Evolutionary conservation across 495 filamentous ascomycete species (phyloP), one percentile per base, ranked within the genome.

Genomic region (Rostrohypoxylon terebratum): DNA sequence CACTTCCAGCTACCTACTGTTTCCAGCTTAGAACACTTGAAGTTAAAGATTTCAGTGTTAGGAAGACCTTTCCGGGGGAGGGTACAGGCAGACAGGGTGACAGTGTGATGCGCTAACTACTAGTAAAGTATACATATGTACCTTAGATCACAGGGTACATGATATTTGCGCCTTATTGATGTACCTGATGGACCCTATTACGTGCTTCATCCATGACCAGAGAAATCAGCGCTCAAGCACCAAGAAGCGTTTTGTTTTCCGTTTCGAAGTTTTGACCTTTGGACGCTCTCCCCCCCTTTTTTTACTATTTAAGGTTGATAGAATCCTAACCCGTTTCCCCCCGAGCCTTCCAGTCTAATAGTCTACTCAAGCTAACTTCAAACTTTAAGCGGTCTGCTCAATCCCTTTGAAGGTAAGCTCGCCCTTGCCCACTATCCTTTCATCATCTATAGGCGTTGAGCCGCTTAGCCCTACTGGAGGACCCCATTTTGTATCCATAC

Each of bases 111-210:
- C 45, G 33, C 68, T 71, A 71, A 48, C 62, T 66, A n/a, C n/a
- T n/a, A n/a, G n/a, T n/a, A 28, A 59, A 34, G 55, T 59, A 59
- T 59, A 38, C 36, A 42, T 25, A 42, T 42, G 55, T 59, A 59
- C 55, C 55, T 42, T 34, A 7, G 55, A 59, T 59, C 55, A 59
- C 55, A 59, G 38, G 55, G 55, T 59, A 59, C 55, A 42, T 38
- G 63, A 66, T 66, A 73, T 73, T 73, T 68, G 62, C 61, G 66
- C 61, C 71, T 54, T 73, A 69, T 73, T 74, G 70, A 70, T 63
- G 66, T 74, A 74, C 71, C 51, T 63, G 62, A 74, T 67, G 66
- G 71, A 45, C 18, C 66, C 71, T 74, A 74, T 74, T 74, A 74
- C 71, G 71, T 74, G 71, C 71, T 74, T 70, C 71, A 70, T 70